Conservation (phyloP, 768 basidiomycete genomes). For the Leccinum ochraceum region DNA sequence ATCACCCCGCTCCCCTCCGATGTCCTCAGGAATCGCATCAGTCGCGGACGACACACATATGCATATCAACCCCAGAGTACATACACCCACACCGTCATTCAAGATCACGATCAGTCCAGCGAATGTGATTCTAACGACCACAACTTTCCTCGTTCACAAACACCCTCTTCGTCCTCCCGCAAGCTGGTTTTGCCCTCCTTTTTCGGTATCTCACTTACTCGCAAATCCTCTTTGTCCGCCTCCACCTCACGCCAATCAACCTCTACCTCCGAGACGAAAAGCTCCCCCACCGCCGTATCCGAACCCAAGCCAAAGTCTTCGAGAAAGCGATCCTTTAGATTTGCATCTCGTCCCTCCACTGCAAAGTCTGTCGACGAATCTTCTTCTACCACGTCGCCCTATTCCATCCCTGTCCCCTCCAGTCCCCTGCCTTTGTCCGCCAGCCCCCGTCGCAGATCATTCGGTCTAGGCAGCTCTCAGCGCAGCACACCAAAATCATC, state of each 20-base stretch:
- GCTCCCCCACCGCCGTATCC: constrained; percentile 23
- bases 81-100: constrained; percentile 13
- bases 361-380: constrained; percentile 30
- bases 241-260: constrained; percentile 21
- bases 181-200: constrained; percentile 26
- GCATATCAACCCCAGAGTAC: constrained; percentile 13
- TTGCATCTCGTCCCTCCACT: constrained; percentile 31
- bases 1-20: constrained; percentile 58
- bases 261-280: constrained; percentile 23
- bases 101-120: constrained; percentile 16
- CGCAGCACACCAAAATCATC: constrained; percentile 33
- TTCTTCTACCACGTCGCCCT: constrained; percentile 18
- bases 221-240: constrained; percentile 25
- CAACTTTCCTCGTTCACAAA: constrained; percentile 27
- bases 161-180: constrained; percentile 29
- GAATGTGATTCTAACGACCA: constrained; percentile 25
- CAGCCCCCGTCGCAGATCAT: constrained; percentile 35
- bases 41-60: constrained; percentile 21
- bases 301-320: constrained; percentile 17
- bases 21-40: constrained; percentile 23
- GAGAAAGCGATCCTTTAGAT: constrained; percentile 34
- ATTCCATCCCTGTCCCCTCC: constrained; percentile 31
- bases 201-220: constrained; percentile 32
- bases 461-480: constrained; percentile 31
- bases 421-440: constrained; percentile 34